These are phyloP conservation scores for Rhizopogon vulgaris DNA, from an alignment of 768 basidiomycete genomes.

Conservation along the genomic window DNA sequence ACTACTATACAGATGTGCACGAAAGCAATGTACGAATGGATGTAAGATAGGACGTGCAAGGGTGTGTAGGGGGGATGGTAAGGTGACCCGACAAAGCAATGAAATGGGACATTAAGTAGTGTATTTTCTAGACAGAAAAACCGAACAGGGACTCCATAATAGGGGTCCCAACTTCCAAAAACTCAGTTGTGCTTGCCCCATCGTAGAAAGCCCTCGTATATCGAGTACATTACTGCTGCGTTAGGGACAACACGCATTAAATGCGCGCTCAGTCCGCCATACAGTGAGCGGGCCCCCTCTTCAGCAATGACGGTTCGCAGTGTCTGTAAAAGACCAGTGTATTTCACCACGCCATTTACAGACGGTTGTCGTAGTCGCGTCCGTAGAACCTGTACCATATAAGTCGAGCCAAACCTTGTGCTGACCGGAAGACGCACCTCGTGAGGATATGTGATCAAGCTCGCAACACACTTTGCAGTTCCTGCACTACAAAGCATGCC, in stretches of 20 bases:
- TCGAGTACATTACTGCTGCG: constrained; percentile 93
- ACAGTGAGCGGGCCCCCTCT: constrained; percentile 81
- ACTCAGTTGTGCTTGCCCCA: constrained; percentile 33
- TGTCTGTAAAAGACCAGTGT: constrained; percentile 82
- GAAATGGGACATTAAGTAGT: background rate
- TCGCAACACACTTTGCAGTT: constrained; percentile 89
- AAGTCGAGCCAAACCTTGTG: constrained; percentile 3
- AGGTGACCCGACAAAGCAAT: constrained; percentile 9
- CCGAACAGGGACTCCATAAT: background rate
- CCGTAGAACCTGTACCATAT: constrained; percentile 62
- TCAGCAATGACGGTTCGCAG: constrained; percentile 80
- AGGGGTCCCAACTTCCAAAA: background rate
- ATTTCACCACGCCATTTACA: constrained; percentile 72
- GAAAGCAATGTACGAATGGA: constrained; percentile 16
- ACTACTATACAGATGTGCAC: background rate
- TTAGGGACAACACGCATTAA: constrained; percentile 97
- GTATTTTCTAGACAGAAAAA: constrained; percentile 4
- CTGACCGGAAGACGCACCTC: constrained; percentile 51
- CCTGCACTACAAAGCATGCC: constrained; percentile 89
- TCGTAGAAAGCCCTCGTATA: constrained; percentile 80
- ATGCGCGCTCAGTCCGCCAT: constrained; percentile 91
- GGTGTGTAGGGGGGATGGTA: constrained; percentile 5
- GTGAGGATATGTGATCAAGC: constrained; percentile 95
- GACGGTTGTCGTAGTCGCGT: constrained; percentile 89
- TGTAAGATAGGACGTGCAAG: constrained; percentile 9